Evolutionary conservation across 768 basidiomycete genomes (phyloP), one percentile per base, ranked within the genome.

Genomic region (Rubroboletus satanas): DNA sequence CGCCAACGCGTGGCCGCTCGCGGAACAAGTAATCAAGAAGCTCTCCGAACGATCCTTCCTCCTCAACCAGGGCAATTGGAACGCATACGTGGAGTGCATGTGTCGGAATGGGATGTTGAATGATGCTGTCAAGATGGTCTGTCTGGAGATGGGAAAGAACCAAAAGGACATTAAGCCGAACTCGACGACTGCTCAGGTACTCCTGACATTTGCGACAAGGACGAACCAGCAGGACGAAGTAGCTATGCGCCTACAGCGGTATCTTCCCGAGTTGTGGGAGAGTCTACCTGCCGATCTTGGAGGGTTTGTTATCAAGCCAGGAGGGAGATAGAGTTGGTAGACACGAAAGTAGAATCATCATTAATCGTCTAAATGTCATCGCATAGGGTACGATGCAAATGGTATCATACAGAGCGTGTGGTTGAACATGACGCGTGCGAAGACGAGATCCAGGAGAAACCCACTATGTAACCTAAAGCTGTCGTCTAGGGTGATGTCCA

Each of bases 41-140:
- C 74, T 87, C 46, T 68, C 69, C 29, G 75, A 70, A 49, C 75
- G 75, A 44, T 76, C 74, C 23, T 89, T 79, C 66, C 63, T 57
- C 36, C 73, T 88, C 51, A 85, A 87, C 64, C 62, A 75, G 56
- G 80, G 82, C 49, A 87, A 89, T 63, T 93, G 92, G 90, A 84
- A 89, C 54, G 78, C 83, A 0, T 91, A 85, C 77, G 68, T 97
- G 18, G 93, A 97, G 70, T 91, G 88, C 65, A 78, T 96, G n/a
- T 91, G 90, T 63, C 80, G 93, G 23, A 66, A 83, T 45, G 80
- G 83, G 9, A 75, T 76, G 62, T 61, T 91, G 32, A 79, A 84
- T 21, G 86, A 89, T 23, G 94, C 91, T 1, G 66, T 83, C 41
- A 78, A 79, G 64, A 74, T 82, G 17, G 77, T 86, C 18, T 85